These are phyloP conservation scores for Magnolia changhungtana DNA, from an alignment of 164 flowering plant species.

Conservation along the genomic window DNA sequence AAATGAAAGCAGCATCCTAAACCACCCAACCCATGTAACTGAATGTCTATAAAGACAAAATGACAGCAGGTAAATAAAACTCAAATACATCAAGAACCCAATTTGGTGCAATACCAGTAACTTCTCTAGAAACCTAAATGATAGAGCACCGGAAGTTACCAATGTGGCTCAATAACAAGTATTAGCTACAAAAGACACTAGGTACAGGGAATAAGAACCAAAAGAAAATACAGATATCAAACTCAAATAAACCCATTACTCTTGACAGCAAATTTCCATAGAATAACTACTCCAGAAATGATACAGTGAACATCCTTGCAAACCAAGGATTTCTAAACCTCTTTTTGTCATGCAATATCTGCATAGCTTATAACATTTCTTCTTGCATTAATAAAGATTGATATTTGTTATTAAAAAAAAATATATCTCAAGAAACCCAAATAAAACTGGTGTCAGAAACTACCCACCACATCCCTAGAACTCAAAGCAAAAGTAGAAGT, in stretches of 20 bases:
- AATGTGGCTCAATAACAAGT: no score
- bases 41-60: not conserved
- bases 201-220: not conserved
- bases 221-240: not conserved
- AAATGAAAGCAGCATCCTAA: not conserved
- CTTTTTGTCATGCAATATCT: not conserved
- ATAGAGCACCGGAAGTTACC: not conserved
- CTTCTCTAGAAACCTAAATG: not conserved
- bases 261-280: not conserved
- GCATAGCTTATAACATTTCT: not conserved
- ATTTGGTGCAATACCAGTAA: not conserved
- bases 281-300: not conserved
- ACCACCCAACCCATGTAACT: not conserved
- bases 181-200: no score
- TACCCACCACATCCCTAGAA: no score
- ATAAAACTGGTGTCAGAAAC: no score
- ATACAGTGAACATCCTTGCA: not conserved
- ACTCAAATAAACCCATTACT: not conserved
- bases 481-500: no score
- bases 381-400: not conserved
- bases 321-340: not conserved
- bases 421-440: no score
- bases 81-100: not conserved
- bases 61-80: no score
- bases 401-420: no score